Evolutionary conservation across 2,329 filamentous ascomycete species (phyloP).

Genomic region (Colletotrichum musicola): DNA sequence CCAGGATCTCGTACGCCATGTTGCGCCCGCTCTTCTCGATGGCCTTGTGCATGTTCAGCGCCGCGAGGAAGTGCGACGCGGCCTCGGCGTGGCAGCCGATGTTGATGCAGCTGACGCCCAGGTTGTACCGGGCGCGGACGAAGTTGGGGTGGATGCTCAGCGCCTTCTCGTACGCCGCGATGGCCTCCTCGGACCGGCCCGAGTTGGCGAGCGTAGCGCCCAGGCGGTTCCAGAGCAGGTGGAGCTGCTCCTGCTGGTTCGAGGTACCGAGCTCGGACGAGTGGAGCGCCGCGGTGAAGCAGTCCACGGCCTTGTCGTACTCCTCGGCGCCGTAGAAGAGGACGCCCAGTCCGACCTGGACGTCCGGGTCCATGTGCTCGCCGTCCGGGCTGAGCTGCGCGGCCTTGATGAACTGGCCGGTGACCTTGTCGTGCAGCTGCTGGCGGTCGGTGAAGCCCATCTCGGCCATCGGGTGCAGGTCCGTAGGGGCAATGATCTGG

Average conservation of each 20-base stretch:
- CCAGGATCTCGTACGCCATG: conserved; percentile 85
- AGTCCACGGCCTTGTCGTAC: conserved; percentile 98
- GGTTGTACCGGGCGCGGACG: conserved; percentile 95
- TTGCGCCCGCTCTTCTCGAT: conserved; percentile 88
- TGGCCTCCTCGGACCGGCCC: conserved; percentile 93
- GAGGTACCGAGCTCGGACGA: conserved; percentile 85
- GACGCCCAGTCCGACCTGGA: conserved; percentile 96
- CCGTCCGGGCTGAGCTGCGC: conserved; percentile 93
- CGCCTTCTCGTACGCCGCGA: conserved; percentile 94
- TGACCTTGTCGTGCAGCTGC: conserved; percentile 89
- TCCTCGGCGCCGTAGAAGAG: conserved; percentile 98
- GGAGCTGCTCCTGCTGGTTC: conserved; percentile 88
- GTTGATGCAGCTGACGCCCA: conserved; percentile 97
- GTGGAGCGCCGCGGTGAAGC: conserved; percentile 92
- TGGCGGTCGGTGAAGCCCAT: conserved; percentile 95
- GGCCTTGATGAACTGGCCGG: conserved; percentile 89
- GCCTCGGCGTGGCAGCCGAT: conserved; percentile 96
- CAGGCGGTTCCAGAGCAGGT: conserved; percentile 96
- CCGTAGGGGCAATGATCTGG: conserved; percentile 77
- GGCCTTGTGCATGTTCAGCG: conserved; percentile 94
- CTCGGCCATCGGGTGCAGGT: conserved; percentile 81
- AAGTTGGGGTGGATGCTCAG: conserved; percentile 94
- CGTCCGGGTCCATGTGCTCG: conserved; percentile 97
- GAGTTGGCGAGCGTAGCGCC: conserved; percentile 96
- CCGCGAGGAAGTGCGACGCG: conserved; percentile 90